Base-by-base conservation (phyloP, 2,329 filamentous ascomycete species). In the Penicillium concentricum region DNA sequence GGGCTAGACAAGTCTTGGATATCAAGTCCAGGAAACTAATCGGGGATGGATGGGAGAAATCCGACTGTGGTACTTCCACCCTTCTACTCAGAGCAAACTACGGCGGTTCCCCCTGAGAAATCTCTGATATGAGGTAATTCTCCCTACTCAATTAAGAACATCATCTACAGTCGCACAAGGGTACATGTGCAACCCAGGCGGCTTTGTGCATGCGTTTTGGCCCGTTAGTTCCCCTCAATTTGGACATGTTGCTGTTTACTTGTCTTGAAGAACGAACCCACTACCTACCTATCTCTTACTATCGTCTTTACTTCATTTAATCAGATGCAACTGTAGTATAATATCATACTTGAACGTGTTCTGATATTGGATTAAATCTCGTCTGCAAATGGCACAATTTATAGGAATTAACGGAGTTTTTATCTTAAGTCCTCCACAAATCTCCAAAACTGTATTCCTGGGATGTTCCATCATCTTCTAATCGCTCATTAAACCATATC, bases 271-370 rank as follows among this genome's bases (percentile, higher is more conserved):
- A 32, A 7, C 12, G 13, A 10, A 2, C 4, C 1, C 6, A 30
- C 2, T 10, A 13, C 13, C 4, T 22, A 8, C 2, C 0, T 16
- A 2, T 2, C 2, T 3, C 13, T 4, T 16, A 12, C 13, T 5
- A 5, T 16, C 3, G 1, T 34, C 9, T 34, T 12, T 13, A 3
- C 0, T 16, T 8, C 18, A 12, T n/a, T 26, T 26, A 26, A 2
- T 12, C 4, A 8, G 16, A 20, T 16, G 0, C 5, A 24, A 7
- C 22, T 34, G 5, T 2, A 13, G 8, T 2, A 24, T n/a, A 20
- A 15, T 30, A 20, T 3, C n/a, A 9, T 20, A 22, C 28, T 16
- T 12, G 4, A 10, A 20, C 5, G 13, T 30, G 26, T 45, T 15
- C 12, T 15, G 12, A 16, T 15, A 41, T 38, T 38, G 5, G 22